Percentiles rank a stretch among this genome's conserved stretches.
phyloP scores from a whole-genome alignment of 73 alveolate species.

The Tetrahymena elliotti region DNA sequence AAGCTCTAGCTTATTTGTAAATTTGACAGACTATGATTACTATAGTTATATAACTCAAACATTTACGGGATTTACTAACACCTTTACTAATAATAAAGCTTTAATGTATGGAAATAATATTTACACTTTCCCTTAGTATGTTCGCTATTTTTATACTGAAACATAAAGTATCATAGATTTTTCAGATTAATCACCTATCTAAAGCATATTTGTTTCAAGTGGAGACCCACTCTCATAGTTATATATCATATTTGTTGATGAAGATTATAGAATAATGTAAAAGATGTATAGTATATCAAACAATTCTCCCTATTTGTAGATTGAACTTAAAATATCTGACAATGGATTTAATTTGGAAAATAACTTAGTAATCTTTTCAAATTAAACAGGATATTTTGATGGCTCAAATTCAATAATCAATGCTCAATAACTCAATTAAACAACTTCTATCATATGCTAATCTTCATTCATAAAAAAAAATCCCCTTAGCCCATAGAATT shows the following conservation, averaged over 20 bases:
- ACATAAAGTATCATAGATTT: not conserved
- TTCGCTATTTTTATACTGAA: not conserved
- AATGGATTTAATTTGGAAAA: not conserved
- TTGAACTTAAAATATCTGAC: not conserved
- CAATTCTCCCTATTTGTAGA: not conserved
- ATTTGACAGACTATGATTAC: not conserved
- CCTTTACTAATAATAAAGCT: not conserved
- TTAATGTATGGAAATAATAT: not conserved
- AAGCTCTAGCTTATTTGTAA: not conserved
- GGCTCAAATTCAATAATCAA: not conserved
- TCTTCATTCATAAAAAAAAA: not conserved
- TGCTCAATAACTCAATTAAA: not conserved
- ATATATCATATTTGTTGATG: not conserved
- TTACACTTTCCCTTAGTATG: not conserved
- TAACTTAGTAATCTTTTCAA: not conserved
- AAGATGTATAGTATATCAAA: not conserved
- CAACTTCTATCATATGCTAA: not conserved
- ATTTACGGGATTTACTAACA: not conserved
- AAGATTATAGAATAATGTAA: not conserved
- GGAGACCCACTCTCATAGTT: not conserved
- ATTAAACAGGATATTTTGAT: not conserved
- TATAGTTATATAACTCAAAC: not conserved
- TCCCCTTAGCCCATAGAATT: not conserved
- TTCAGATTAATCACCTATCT: not conserved
- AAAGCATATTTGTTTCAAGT: not conserved